Conservation (phyloP, 1,139 yeast genomes). For the Saccharomyces hybrid region DNA sequence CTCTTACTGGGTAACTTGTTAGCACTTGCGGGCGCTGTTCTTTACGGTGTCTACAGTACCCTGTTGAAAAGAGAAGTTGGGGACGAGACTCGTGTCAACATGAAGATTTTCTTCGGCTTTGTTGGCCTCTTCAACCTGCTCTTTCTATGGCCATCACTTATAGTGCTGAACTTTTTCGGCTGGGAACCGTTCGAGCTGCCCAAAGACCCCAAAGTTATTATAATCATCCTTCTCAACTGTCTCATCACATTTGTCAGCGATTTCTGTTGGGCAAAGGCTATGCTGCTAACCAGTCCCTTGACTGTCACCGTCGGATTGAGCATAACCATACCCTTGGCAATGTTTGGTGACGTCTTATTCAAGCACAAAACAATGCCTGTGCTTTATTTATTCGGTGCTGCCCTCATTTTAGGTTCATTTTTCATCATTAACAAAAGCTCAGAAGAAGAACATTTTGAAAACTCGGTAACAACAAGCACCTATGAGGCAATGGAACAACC, state of each 20-base stretch:
- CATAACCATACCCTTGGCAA: slow-evolving; percentile 85
- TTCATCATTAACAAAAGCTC: slow-evolving; percentile 76
- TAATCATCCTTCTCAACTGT: slow-evolving; percentile 55
- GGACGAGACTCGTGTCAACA: slow-evolving; percentile 64
- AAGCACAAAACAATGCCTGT: slow-evolving; percentile 55
- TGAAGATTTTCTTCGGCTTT: slow-evolving; percentile 82
- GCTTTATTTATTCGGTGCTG: slow-evolving; percentile 71
- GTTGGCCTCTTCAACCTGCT: slow-evolving; percentile 76
- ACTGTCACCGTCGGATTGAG: slow-evolving; percentile 94
- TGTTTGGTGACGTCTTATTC: slow-evolving; percentile 79
- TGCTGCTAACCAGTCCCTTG: slow-evolving; percentile 80
- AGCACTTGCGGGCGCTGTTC: slow-evolving; percentile 75
- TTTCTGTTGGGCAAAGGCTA: slow-evolving; percentile 90
- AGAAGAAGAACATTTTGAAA: slow-evolving; percentile 38
- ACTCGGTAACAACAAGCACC: slow-evolving; percentile 1
- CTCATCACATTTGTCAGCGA: slow-evolving; percentile 74
- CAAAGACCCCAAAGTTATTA: slow-evolving; percentile 41
- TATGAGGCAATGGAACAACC: not conserved
- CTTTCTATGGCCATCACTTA: slow-evolving; percentile 68
- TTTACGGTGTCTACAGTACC: slow-evolving; percentile 84
- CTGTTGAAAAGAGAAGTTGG: slow-evolving; percentile 62
- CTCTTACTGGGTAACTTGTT: slow-evolving; percentile 65
- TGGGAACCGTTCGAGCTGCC: slow-evolving; percentile 69
- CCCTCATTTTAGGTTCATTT: slow-evolving; percentile 72
- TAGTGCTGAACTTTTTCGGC: slow-evolving; percentile 52